Percentiles rank a stretch among this genome's conserved stretches.
Evolutionary conservation across 2,329 filamentous ascomycete species (phyloP).

Genomic region (Cladophialophora exuberans): DNA sequence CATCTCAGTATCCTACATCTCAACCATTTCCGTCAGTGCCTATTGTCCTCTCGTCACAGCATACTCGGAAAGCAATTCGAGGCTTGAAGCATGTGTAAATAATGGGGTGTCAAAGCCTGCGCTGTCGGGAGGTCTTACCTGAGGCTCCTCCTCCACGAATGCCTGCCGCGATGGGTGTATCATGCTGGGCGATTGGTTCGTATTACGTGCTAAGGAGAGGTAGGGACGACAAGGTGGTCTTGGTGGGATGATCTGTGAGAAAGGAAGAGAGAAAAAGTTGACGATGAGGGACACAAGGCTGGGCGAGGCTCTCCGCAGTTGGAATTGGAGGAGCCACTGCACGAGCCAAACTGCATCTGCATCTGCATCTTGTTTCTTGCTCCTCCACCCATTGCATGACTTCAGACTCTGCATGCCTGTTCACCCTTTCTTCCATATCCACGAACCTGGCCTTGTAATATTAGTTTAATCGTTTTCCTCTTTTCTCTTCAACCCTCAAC

Average conservation of each 20-base stretch:
- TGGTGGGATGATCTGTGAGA: no score
- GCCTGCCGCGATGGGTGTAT: slow-evolving; percentile 90
- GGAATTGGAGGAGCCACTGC: no score
- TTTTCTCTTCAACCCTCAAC: neutral
- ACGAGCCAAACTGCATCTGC: neutral
- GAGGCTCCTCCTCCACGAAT: slow-evolving; percentile 84
- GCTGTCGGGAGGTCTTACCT: slow-evolving; percentile 55
- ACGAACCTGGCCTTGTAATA: slow-evolving; percentile 11
- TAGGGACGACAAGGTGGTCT: slow-evolving; percentile 7
- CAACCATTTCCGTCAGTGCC: slow-evolving; percentile 39
- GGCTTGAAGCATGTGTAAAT: slow-evolving; percentile 33
- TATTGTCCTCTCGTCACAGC: slow-evolving; percentile 10
- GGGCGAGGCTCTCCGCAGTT: slow-evolving; percentile 10
- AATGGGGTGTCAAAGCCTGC: slow-evolving; percentile 12
- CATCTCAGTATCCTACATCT: slow-evolving; percentile 55
- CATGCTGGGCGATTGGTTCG: no score
- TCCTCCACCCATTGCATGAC: no score
- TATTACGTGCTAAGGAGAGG: no score
- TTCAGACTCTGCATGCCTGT: neutral
- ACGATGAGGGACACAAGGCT: neutral
- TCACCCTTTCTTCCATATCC: neutral
- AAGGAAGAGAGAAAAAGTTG: neutral
- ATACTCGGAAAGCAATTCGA: slow-evolving; percentile 9
- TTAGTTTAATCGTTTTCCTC: slow-evolving; percentile 2
- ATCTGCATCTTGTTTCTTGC: no score